Conservation (phyloP, 2,329 filamentous ascomycete genomes). For the Plenodomus tracheiphilus region DNA sequence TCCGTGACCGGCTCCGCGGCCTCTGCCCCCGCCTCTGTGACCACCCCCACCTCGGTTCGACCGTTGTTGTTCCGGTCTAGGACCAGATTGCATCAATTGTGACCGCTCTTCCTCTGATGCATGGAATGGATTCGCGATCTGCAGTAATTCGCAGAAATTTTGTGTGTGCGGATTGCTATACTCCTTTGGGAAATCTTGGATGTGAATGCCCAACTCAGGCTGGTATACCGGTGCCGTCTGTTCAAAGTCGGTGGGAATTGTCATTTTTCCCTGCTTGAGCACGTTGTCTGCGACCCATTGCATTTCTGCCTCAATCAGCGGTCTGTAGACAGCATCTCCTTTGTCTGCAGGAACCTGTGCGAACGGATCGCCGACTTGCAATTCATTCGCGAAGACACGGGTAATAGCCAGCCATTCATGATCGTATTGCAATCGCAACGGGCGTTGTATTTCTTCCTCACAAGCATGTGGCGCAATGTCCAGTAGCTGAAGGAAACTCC, state of each 20-base stretch:
- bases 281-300: slow-evolving; percentile 83
- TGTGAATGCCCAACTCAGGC: slow-evolving; percentile 58
- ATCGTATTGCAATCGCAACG: slow-evolving; percentile 76
- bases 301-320: slow-evolving; percentile 69
- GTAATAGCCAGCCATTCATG: slow-evolving; percentile 95
- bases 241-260: slow-evolving; percentile 77
- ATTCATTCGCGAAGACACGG: slow-evolving; percentile 70
- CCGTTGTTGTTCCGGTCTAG: slow-evolving; percentile 31
- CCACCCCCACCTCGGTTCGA: slow-evolving; percentile 30
- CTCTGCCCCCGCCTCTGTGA: slow-evolving; percentile 31
- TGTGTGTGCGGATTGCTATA: slow-evolving; percentile 86
- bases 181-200: slow-evolving; percentile 70
- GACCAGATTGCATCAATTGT: slow-evolving; percentile 35
- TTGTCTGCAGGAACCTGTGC: slow-evolving; percentile 61
- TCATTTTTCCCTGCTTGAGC: slow-evolving; percentile 62
- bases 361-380: slow-evolving; percentile 60
- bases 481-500: slow-evolving; percentile 80
- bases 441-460: slow-evolving; percentile 43
- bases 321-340: slow-evolving; percentile 69
- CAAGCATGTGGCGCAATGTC: slow-evolving; percentile 47
- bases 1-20: slow-evolving; percentile 27
- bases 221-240: slow-evolving; percentile 74
- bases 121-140: slow-evolving; percentile 75
- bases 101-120: slow-evolving; percentile 69
- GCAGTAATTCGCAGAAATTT: slow-evolving; percentile 77